Base-by-base conservation (phyloP, 2,329 filamentous ascomycete species). In the Helotiales sp. region DNA sequence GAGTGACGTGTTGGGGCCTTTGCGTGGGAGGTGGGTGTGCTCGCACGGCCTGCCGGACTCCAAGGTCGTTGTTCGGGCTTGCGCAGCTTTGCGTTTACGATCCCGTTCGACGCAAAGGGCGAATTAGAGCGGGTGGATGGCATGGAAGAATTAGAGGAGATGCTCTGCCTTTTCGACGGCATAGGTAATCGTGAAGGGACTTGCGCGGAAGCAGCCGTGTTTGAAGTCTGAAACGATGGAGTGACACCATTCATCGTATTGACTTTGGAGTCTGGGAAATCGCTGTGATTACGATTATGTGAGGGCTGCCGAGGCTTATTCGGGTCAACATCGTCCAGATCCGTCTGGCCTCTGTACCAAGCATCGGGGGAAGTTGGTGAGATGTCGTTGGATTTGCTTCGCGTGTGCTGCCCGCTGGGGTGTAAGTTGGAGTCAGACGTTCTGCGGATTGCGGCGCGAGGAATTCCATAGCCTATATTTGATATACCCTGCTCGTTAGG, bases 341-440 rank as follows among this genome's bases (percentile, higher is more conserved):
- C 74, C 29, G 75, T 73, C 13, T 74, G 73, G 38, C 76, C 77
- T 22, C 66, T 78, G 71, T 88, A 88, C 84, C 85, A 89, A 57
- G 85, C 84, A 40, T 83, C 86, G 10, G 87, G 86, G 3, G 87
- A 90, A 13, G 82, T 74, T 13, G 85, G 83, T 61, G 87, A 82
- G 56, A 76, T 52, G 61, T 83, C 80, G 63, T 85, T 78, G 44
- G 84, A 86, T 57, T 80, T 75, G 64, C 79, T 85, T 63, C 82
- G 77, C 54, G 79, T 78, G 62, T 82, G 79, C 46, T 70, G 61
- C 52, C 72, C 68, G 60, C 72, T 76, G 64, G 79, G 81, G 61
- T 81, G 79, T 63, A 89, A 73, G 69, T 81, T 85, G n/a, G 89
- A 87, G 68, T 93, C 90, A 42, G 89, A 90, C 22, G 86, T 87